phyloP scores from a whole-genome alignment of 176 grass and related monocot genomes.

The Musa itinerans region DNA sequence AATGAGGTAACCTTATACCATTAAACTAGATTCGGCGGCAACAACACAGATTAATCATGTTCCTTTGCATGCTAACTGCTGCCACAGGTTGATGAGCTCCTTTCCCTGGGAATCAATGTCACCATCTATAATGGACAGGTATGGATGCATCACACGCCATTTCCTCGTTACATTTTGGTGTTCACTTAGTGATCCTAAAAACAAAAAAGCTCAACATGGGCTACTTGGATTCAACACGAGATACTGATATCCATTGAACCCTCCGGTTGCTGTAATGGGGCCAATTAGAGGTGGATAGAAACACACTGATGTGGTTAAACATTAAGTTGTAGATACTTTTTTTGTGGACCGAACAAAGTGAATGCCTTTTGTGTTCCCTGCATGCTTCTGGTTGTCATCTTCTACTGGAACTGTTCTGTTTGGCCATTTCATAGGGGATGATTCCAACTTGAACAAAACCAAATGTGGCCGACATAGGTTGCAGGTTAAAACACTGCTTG shows the following conservation, averaged over 20 bases:
- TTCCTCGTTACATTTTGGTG: not conserved
- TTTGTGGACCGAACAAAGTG: constrained; percentile 1
- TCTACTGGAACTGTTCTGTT: not conserved
- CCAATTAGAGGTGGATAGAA: too few relatives aligned
- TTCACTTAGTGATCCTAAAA: not conserved
- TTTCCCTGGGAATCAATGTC: constrained; percentile 46
- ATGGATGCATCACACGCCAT: not conserved
- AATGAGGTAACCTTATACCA: constrained; percentile 29
- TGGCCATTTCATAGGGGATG: not conserved
- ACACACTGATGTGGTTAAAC: too few relatives aligned
- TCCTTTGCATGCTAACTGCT: not conserved
- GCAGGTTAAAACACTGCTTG: too few relatives aligned
- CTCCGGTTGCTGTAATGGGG: not conserved
- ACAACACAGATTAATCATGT: not conserved
- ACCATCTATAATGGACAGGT: constrained; percentile 69
- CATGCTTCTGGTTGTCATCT: not conserved
- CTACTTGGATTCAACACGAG: not conserved
- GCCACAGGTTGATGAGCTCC: constrained; percentile 45
- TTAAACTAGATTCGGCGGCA: not conserved
- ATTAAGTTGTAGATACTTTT: not conserved
- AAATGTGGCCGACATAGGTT: too few relatives aligned
- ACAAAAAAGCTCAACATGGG: not conserved
- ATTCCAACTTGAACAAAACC: too few relatives aligned
- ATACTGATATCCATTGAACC: not conserved
- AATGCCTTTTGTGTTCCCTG: not conserved